These are phyloP conservation scores for Diaporthe aspalathi DNA, from an alignment of 2,329 filamentous ascomycete species.

Conservation along the genomic window DNA sequence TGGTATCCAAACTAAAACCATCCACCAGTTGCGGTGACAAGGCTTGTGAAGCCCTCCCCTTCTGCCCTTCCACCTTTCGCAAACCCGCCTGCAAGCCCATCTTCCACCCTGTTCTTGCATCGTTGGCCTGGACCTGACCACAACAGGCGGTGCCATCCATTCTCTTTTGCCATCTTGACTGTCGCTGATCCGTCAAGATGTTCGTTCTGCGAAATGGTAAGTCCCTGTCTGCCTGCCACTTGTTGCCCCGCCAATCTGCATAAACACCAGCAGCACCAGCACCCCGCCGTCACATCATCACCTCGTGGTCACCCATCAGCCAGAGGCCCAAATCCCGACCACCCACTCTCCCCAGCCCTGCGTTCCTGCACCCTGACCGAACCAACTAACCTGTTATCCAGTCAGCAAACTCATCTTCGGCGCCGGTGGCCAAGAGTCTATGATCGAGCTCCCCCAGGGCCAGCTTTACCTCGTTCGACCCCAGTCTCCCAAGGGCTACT, in stretches of 20 bases:
- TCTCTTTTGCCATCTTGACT: slow-evolving; percentile 1
- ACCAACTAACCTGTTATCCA: slow-evolving; percentile 50
- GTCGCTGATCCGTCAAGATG: slow-evolving; percentile 46
- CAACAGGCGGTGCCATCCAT: not conserved
- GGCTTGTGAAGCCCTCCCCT: not conserved
- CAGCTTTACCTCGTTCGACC: slow-evolving; percentile 98
- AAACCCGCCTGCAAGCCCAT: not conserved
- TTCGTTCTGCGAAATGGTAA: slow-evolving; percentile 57
- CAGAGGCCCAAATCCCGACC: not conserved
- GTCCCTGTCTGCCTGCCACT: slow-evolving; percentile 38
- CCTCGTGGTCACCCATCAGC: not conserved
- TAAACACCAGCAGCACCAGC: slow-evolving; percentile 31
- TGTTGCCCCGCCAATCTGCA: slow-evolving; percentile 38
- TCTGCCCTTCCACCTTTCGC: not conserved
- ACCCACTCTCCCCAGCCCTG: slow-evolving; percentile 6
- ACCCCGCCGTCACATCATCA: slow-evolving; percentile 30
- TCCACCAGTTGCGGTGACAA: not conserved
- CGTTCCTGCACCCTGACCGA: not conserved
- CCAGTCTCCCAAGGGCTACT: slow-evolving; percentile 95
- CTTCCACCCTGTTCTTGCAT: not conserved
- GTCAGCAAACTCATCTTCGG: slow-evolving; percentile 96
- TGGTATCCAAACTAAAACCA: not conserved
- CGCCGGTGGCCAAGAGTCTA: slow-evolving; percentile 84
- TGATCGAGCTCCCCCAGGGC: slow-evolving; percentile 94
- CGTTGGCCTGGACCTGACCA: not conserved